Base-by-base conservation (phyloP, 164 flowering plant genomes). In the Paratinospora sagittata region DNA sequence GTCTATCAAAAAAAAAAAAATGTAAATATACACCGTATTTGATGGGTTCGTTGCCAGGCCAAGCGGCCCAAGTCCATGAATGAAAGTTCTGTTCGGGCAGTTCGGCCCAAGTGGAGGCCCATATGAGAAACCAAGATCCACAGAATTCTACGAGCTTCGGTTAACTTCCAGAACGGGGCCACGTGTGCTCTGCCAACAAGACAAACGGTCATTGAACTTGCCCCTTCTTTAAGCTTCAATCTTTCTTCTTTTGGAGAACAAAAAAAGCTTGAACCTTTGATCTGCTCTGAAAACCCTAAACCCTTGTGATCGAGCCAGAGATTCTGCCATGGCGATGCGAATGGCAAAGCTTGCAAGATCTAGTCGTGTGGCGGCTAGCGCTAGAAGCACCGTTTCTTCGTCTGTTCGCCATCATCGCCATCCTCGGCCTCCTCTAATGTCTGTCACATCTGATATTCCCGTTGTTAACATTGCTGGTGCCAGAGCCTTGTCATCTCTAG, bases 331-430 rank as follows among this genome's bases (percentile, higher is more conserved):
- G 78, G 74, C 74, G 10, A 34, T 68, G 21, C 66, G 65, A 67
- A 49, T 74, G 14, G 58, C 71, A 0, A 75, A 69, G 71, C 74
- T 75, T 21, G 68, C 71, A 13, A 71, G 78, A 33, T 67, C 78
- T 10, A 71, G 55, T 8, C 14, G 27, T 19, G 68, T 11, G 17
- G 73, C 69, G 9, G 30, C 26, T 26, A 65, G 58, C 13, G 64
- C 68, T 1, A n/a, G 64, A 24, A 67, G 64, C n/a, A 67, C 63
- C 37, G 55, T 58, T 30, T 30, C 34, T 3, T 74, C 65, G 3
- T 45, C 24, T 14, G 30, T 62, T n/a, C 70, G 63, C 33, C 77
- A 57, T 21, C 16, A 21, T 37, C 58, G 30, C 8, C 67, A 19
- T 43, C 27, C 21, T 19, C 49, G 14, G 14, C 4, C 3, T 30